Base-by-base conservation (phyloP, 108 stramenopile species). In the Nitzschia palea region DNA sequence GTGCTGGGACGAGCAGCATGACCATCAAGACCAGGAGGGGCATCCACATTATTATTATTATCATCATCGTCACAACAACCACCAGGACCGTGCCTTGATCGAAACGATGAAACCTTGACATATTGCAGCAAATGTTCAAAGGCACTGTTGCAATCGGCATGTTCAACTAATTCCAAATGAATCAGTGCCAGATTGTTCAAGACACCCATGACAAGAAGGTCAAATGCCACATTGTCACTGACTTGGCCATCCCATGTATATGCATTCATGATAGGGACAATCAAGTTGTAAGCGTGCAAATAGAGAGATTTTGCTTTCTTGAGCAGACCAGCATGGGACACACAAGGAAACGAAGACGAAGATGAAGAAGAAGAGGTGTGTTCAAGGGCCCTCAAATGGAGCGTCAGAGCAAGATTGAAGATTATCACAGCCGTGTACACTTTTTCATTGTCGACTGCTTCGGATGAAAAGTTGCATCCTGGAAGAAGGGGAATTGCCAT, bases 71-170 rank as follows among this genome's bases (percentile, higher is more conserved):
- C n/a, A n/a, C n/a, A n/a, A n/a, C n/a, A n/a, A n/a, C n/a, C n/a
- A n/a, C n/a, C n/a, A n/a, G n/a, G n/a, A n/a, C n/a, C n/a, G n/a
- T n/a, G n/a, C n/a, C n/a, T n/a, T n/a, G n/a, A n/a, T n/a, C n/a
- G n/a, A n/a, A n/a, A n/a, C n/a, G 47, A 48, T 18, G 47, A 48
- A 20, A 18, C 5, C 4, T 10, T 48, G 14, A 40, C 59, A 23
- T 60, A 60, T n/a, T 42, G 31, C 37, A 60, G 22, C 25, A 60
- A 26, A 40, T 32, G 27, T 43, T 60, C 40, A 43, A 60, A 60
- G 40, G 33, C 25, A 4, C 23, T 6, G n/a, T 15, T 14, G 14
- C 40, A 36, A 12, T 23, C n/a, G 0, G 20, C 59, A 14, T 2
- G 25, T 23, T 60, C 37, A 1, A 40, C n/a, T 18, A 60, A 60